Base-by-base conservation (phyloP, 1,139 yeast genomes). In the Saccharomyces hybrid region DNA sequence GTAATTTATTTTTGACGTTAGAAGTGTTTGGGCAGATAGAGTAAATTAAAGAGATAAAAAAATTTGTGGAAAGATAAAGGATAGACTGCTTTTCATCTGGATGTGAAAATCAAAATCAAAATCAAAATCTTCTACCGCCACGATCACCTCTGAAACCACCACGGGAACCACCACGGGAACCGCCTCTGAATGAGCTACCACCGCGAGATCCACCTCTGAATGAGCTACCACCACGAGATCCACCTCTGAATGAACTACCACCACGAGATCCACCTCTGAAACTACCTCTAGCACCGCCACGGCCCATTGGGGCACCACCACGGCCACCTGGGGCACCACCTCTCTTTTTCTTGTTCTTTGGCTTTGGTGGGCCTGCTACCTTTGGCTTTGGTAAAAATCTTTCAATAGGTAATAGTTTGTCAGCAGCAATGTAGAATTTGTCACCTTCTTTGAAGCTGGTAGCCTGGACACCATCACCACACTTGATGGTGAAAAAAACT, bases 401-500 rank as follows among this genome's bases (percentile, higher is more conserved):
- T 68, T 93, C 99, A 64, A 93, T 77, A 53, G 99, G 99, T 64
- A 95, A 82, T 64, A 95, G 80, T 75, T 93, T 93, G 75, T 93
- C 99, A 52, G 95, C 89, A 56, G 93, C 96, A 74, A 95, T 93
- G 77, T 77, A 95, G 70, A 95, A 91, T 75, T 91, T 91, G 74
- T 95, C 99, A 64, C 99, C 99, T 55, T 82, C 86, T 74, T 88
- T 89, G 80, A 93, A 95, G 53, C 96, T 88, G 49, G 82, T 76
- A 54, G 98, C 96, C 73, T 88, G 93, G 55, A 93, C 95, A 68
- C 99, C 99, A 70, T 95, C 99, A 53, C 87, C 78, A 58, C 97
- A 93, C 76, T 95, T 93, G 65, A 95, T 84, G 52, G 99, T 95
- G 81, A 95, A 95, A 72, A 81, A 91, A 19, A 93, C 98, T 74